Percentiles rank a stretch among this genome's conserved stretches.
phyloP scores from a whole-genome alignment of 495 filamentous ascomycete species.

The Penicillium cinerascens region DNA sequence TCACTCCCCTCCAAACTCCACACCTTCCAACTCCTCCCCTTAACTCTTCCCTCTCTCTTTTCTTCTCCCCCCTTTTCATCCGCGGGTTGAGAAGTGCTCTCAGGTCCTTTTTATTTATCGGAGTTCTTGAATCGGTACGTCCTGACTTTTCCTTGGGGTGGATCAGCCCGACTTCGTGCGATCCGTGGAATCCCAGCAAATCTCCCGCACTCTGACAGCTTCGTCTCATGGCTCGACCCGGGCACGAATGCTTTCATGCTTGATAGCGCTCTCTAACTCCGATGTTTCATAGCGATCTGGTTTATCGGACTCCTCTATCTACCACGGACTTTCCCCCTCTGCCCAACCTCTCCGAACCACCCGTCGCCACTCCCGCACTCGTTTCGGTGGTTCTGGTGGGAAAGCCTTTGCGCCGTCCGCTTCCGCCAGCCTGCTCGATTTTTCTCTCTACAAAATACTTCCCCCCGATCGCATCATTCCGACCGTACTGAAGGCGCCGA shows the following conservation, averaged over 20 bases:
- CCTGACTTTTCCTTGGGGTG: conserved; percentile 1
- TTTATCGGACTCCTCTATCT: background rate
- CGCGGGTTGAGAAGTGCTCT: background rate
- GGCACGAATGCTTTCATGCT: background rate
- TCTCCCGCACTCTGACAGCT: conserved; percentile 42
- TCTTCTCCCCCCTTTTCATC: conserved; percentile 3
- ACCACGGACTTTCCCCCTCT: background rate
- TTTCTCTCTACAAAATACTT: background rate
- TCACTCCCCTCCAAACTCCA: conserved; percentile 7
- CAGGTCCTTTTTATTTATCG: background rate
- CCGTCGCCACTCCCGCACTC: conserved; percentile 11
- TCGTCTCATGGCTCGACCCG: conserved; percentile 30
- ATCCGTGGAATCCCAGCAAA: conserved; percentile 38
- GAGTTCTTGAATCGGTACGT: conserved; percentile 3
- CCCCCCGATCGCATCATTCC: conserved; percentile 3
- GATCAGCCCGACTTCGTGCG: conserved; percentile 17
- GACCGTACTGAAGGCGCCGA: background rate
- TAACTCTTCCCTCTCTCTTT: conserved; percentile 7
- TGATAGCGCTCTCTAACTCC: too few species aligned
- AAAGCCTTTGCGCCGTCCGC: conserved; percentile 1
- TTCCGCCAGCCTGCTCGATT: background rate
- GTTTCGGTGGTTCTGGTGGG: conserved; percentile 7
- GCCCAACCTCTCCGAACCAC: background rate
- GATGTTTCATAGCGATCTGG: background rate
- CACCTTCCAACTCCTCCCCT: conserved; percentile 7